Evolutionary conservation across 768 basidiomycete genomes (phyloP).

Genomic region (Termitomyces sp.): DNA sequence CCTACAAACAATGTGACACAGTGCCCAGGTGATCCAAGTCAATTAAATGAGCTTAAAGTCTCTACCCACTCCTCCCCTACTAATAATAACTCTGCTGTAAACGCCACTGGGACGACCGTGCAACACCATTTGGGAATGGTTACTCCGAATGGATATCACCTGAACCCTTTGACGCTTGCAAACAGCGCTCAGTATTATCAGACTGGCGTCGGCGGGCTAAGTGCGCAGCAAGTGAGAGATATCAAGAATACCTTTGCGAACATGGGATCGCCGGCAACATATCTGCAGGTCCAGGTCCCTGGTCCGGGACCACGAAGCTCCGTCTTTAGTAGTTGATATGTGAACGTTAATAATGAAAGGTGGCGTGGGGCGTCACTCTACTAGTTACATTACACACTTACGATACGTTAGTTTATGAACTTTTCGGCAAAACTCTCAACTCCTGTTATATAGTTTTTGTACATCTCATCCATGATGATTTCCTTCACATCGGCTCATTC

Average conservation of each 20-base stretch:
- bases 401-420: conserved; percentile 2
- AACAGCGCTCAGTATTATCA: conserved; percentile 27
- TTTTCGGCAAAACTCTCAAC: not conserved
- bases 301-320: conserved; percentile 11
- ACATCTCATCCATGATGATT: conserved; percentile 1
- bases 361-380: not conserved
- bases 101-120: conserved; percentile 26
- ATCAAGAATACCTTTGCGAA: conserved; percentile 51
- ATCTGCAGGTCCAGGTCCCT: conserved; percentile 13
- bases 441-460: conserved; percentile 1
- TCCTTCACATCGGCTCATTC: not conserved
- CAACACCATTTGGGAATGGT: conserved; percentile 14
- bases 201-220: conserved; percentile 35
- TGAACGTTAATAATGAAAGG: not conserved
- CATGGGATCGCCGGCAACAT: conserved; percentile 24
- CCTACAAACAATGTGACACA: conserved; percentile 26
- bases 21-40: conserved; percentile 14
- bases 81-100: not conserved
- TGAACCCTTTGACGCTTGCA: conserved; percentile 33
- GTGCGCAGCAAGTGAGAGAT: conserved; percentile 53
- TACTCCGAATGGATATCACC: conserved; percentile 43
- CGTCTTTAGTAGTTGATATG: conserved; percentile 10
- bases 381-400: not conserved
- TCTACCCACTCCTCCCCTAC: conserved; percentile 7
- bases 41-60: conserved; percentile 18